These are phyloP conservation scores for Cavenderia fasciculata DNA, from an alignment of 78 protist genomes.

Conservation along the genomic window DNA sequence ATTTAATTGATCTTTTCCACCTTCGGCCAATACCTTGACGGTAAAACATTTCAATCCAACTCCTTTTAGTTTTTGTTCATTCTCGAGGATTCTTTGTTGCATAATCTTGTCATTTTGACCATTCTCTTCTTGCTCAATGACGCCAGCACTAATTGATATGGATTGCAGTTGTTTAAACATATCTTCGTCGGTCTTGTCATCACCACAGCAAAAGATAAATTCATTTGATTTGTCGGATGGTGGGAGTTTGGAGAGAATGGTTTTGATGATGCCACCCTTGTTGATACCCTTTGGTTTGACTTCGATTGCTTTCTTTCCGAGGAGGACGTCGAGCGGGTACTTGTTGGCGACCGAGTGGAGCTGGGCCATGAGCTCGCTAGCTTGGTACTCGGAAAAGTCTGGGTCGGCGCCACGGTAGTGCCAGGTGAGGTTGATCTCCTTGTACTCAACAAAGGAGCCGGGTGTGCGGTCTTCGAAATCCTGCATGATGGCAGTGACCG, in stretches of 20 bases:
- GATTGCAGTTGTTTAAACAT: slow-evolving; percentile 71
- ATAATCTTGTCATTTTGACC: too few species aligned
- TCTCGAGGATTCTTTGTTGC: too few species aligned
- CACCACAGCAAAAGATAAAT: slow-evolving; percentile 68
- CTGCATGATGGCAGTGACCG: slow-evolving; percentile 45
- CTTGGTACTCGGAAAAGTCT: slow-evolving; percentile 85
- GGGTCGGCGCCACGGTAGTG: slow-evolving; percentile 83
- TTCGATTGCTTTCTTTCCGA: slow-evolving; percentile 75
- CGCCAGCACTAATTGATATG: too few species aligned
- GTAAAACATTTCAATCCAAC: neutral
- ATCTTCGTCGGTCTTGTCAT: slow-evolving; percentile 78
- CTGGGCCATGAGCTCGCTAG: slow-evolving; percentile 57
- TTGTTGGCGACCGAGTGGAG: slow-evolving; percentile 39
- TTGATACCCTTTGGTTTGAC: slow-evolving; percentile 74
- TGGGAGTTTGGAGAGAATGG: neutral
- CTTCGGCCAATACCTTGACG: neutral
- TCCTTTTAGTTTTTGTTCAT: too few species aligned
- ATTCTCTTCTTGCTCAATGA: too few species aligned
- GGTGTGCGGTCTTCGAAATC: slow-evolving; percentile 85
- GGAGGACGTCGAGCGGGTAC: slow-evolving; percentile 56
- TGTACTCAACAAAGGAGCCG: slow-evolving; percentile 77
- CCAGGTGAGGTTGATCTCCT: slow-evolving; percentile 69
- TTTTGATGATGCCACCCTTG: slow-evolving; percentile 69
- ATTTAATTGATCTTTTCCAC: neutral
- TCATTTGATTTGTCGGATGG: slow-evolving; percentile 14